Evolutionary conservation across 192 early-diverging fungal genomes (phyloP).

Genomic region (Obelidium mucronatum): DNA sequence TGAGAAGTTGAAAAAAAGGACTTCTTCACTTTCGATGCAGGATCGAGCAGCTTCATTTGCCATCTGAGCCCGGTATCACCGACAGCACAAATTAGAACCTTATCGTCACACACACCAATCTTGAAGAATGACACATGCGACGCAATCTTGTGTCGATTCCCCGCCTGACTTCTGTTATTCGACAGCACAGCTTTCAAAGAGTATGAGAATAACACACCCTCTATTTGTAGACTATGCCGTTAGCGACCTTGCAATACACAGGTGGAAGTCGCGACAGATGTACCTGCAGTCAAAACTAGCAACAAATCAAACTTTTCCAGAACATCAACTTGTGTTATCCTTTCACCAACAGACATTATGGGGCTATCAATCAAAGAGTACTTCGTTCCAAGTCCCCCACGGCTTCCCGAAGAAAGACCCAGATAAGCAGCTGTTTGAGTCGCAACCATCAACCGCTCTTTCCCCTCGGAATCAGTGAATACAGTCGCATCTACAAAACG

Average conservation of each 20-base stretch:
- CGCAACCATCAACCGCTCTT: too few species aligned
- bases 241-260: too few species aligned
- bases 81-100: conserved; percentile 71
- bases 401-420: too few species aligned
- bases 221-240: neutral
- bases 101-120: conserved; percentile 65
- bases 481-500: neutral
- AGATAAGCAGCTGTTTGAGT: too few species aligned
- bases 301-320: conserved; percentile 80
- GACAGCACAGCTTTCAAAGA: conserved; percentile 28
- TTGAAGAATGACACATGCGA: conserved; percentile 76
- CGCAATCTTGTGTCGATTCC: conserved; percentile 57
- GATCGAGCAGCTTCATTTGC: conserved; percentile 78
- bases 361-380: neutral
- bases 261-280: neutral
- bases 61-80: conserved; percentile 77
- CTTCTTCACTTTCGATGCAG: conserved; percentile 51
- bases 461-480: neutral
- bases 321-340: conserved; percentile 86
- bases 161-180: conserved; percentile 2
- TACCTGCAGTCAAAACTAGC: conserved; percentile 63
- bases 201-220: conserved; percentile 39
- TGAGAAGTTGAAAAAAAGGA: conserved; percentile 61
- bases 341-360: conserved; percentile 49
- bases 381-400: neutral